Base-by-base conservation (phyloP, 2,329 filamentous ascomycete species). In the Geosmithia flava region DNA sequence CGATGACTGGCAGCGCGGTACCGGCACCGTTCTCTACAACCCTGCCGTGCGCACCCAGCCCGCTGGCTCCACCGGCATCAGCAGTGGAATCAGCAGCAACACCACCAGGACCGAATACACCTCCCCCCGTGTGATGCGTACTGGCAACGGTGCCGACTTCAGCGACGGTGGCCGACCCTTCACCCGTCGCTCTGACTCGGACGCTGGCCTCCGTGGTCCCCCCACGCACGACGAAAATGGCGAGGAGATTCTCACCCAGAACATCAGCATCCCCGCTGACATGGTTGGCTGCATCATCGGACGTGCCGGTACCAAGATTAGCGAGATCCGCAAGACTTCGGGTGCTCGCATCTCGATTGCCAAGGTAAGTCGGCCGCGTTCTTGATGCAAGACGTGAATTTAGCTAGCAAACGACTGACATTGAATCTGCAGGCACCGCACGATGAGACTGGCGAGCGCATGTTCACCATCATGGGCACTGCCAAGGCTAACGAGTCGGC, bases 261-360 rank as follows among this genome's bases (percentile, higher is more conserved):
- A 98, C 71, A 98, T 98, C 69, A 96, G 89, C 74, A 98, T 98
- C 60, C 93, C 93, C 23, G 90, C 93, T 45, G 93, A 98, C 72
- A 98, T 98, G 93, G 93, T 98, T 65, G 93, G 93, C 56, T 98
- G 93, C 71, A 98, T 98, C 70, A 98, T 98, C 64, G 93, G 93
- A 55, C 85, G 90, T 54, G 88, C 78, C 48, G 93, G 93, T 54
- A 90, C 80, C 74, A 98, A 98, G 79, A 98, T 98, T 63, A 96
- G 88, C 66, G 93, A 98, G 71, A 98, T 98, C 59, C 86, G 93
- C 67, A 94, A 95, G 75, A 90, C 84, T 53, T 98, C 93, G 48
- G 90, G 90, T 51, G 93, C 93, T 52, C 86, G 91, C 60, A 98
- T 98, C 69, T 96, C 90, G 44, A 97, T 97, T 66, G 91, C 91